Base-by-base conservation (phyloP, 2,329 filamentous ascomycete species). In the Clonostachys sp. region DNA sequence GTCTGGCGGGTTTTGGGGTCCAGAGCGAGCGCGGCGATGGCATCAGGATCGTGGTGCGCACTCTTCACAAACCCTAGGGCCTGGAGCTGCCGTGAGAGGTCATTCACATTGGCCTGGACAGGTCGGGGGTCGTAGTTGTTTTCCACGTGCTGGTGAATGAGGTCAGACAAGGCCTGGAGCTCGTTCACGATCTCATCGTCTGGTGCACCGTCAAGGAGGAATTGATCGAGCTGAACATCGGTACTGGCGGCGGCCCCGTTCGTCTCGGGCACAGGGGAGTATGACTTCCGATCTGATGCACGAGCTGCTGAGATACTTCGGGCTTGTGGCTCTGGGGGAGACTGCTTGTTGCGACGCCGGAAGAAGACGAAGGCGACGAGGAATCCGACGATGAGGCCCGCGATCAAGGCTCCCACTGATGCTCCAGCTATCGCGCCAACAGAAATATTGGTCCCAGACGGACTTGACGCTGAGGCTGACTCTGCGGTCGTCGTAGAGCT, bases 141-240 rank as follows among this genome's bases (percentile, higher is more conserved):
- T 18, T 39, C 36, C 14, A 39, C 36, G 17, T 39, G 36, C 36
- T 39, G 36, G 17, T 39, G 5, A 12, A 39, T 39, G 36, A 39
- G 36, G 5, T 39, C 14, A 2, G 58, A 57, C 4, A 73, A 47
- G 1, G 64, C 57, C 5, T 57, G 51, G 6, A 72, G 49, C 41
- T 70, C 66, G 5, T 49, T 41, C 5, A 51, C 49, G 9, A 72
- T 61, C 3, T 65, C 59, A n/a, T 59, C 55, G 48, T 73, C 68
- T 0, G 69, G 60, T 1, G 55, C 62, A 2, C 63, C 50, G 13
- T 65, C 61, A 12, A 69, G 57, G 7, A 72, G 58, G 41, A 67
- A 68, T 34, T 66, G 62, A n/a, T 55, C 53, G 8, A 72, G 55
- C 7, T 55, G 55, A 5, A 59, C 45, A 42, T 59, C 54, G 6